Conservation (phyloP, 768 basidiomycete genomes). For the Exsudoporus frostii region DNA sequence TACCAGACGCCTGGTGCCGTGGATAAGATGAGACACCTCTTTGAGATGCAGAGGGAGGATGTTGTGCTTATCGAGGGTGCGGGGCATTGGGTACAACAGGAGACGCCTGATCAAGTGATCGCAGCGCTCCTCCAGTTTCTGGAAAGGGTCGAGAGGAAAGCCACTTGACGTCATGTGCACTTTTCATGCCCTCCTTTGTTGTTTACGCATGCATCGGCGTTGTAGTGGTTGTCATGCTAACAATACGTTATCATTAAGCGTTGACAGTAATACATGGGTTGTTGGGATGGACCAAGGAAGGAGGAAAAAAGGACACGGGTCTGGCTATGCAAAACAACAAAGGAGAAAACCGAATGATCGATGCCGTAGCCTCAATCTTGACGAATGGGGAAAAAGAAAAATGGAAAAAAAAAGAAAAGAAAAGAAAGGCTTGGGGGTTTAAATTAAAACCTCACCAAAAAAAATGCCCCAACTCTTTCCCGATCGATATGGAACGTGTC, state of each 20-base stretch:
- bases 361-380: conserved; percentile 4
- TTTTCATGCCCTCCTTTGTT: neutral
- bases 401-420: no score
- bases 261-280: conserved; percentile 23
- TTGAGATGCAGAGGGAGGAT: conserved; percentile 40
- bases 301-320: neutral
- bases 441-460: conserved; percentile 2
- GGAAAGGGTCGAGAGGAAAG: conserved; percentile 15
- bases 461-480: neutral
- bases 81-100: conserved; percentile 67
- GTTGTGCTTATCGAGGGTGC: conserved; percentile 53
- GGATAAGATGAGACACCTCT: conserved; percentile 39
- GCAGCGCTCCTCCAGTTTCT: conserved; percentile 41
- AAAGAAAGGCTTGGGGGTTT: neutral
- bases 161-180: neutral
- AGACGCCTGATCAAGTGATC: conserved; percentile 44
- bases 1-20: conserved; percentile 50
- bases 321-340: conserved; percentile 29
- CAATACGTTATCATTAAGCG: conserved; percentile 15
- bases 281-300: conserved; percentile 15
- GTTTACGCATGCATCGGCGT: conserved; percentile 15
- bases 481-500: neutral
- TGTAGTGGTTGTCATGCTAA: conserved; percentile 13
- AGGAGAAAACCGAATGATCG: conserved; percentile 1
- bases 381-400: neutral